Percentiles rank a stretch among this genome's conserved stretches.
Conservation (phyloP, 768 basidiomycete genomes). For the Collybia nuda region DNA sequence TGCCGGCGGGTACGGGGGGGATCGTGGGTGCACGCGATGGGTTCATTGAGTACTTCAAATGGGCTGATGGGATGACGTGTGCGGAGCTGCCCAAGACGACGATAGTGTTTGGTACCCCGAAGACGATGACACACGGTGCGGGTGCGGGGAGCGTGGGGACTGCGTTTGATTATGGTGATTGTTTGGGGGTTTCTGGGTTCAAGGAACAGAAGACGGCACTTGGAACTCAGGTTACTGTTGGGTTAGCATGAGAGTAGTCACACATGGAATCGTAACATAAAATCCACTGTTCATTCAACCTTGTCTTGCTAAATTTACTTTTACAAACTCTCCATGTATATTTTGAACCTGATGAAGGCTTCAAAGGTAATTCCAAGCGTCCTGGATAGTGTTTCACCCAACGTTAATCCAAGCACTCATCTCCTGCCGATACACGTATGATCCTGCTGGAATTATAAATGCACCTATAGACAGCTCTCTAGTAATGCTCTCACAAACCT, state of each 20-base stretch:
- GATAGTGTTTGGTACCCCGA: not conserved
- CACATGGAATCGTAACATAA: not conserved
- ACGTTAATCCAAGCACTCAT: no score
- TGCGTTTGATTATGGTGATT: slow-evolving; percentile 2
- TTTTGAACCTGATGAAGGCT: no score
- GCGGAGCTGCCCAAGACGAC: not conserved
- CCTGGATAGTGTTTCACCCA: no score
- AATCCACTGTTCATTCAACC: no score
- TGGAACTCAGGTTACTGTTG: not conserved
- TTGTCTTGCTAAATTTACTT: no score
- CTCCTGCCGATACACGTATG: no score
- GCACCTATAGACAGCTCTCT: no score
- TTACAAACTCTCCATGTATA: no score
- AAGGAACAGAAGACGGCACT: not conserved
- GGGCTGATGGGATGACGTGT: not conserved
- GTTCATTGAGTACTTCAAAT: slow-evolving; percentile 1
- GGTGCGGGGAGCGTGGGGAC: not conserved
- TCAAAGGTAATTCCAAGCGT: no score
- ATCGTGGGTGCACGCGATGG: not conserved
- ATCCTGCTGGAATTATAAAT: no score
- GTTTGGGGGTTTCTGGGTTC: not conserved
- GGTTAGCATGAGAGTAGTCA: slow-evolving; percentile 1
- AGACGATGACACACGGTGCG: not conserved
- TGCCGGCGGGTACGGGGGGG: not conserved
- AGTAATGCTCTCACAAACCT: no score